These are phyloP conservation scores for Anthoceros angustus DNA, from an alignment of 225 moss, liverwort and hornwort genomes.

Conservation along the genomic window DNA sequence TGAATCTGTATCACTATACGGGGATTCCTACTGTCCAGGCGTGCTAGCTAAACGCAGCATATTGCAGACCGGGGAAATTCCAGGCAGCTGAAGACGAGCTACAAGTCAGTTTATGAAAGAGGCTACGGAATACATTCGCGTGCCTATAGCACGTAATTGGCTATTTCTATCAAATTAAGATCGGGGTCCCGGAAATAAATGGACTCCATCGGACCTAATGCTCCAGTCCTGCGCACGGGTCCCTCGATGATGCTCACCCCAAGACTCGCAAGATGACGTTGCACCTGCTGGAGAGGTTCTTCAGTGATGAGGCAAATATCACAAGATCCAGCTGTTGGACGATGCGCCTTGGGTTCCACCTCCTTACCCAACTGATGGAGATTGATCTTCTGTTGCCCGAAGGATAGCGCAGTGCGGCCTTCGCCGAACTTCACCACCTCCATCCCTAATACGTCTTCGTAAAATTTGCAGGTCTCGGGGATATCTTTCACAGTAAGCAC, in stretches of 20 bases:
- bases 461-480: constrained; percentile 12
- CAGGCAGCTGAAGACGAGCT: no score
- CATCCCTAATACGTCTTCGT: constrained; percentile 17
- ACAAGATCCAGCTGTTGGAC: constrained; percentile 17
- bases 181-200: constrained; percentile 28
- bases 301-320: constrained; percentile 24
- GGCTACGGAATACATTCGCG: not conserved
- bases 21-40: no score
- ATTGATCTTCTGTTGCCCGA: constrained; percentile 23
- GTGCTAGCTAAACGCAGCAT: no score
- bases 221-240: constrained; percentile 18
- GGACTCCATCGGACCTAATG: constrained; percentile 14
- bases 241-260: constrained; percentile 19
- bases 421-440: constrained; percentile 17
- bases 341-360: constrained; percentile 21
- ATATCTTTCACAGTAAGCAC: constrained; percentile 18
- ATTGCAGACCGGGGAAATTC: no score
- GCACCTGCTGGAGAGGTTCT: constrained; percentile 9
- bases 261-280: constrained; percentile 9
- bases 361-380: constrained; percentile 21
- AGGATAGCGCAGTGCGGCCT: constrained; percentile 11
- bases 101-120: no score
- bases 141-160: not conserved
- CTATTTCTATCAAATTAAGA: constrained; percentile 20
- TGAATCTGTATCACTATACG: no score